These are phyloP conservation scores for Pseudotulostoma volvatum DNA, from an alignment of 495 filamentous ascomycete genomes.

Conservation along the genomic window DNA sequence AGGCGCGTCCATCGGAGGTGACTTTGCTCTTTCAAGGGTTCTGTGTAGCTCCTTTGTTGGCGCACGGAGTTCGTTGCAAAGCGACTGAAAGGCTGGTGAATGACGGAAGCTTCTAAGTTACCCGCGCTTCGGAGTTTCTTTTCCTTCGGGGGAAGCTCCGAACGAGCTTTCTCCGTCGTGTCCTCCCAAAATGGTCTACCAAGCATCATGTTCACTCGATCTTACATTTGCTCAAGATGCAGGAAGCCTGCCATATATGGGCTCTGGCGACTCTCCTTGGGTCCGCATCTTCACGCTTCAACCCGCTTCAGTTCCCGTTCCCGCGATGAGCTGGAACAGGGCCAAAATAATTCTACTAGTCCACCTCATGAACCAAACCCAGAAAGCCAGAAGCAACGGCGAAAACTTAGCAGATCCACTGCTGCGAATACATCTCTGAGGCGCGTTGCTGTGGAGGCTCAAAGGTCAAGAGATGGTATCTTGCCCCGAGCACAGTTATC, in stretches of 20 bases:
- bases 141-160: too few relatives aligned
- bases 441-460: slow-evolving; percentile 42
- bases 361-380: slow-evolving; percentile 9
- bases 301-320: slow-evolving; percentile 17
- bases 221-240: slow-evolving; percentile 18
- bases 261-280: slow-evolving; percentile 13
- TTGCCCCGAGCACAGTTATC: slow-evolving; percentile 21
- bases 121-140: too few relatives aligned
- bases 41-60: too few relatives aligned
- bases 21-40: slow-evolving; percentile 8
- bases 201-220: slow-evolving; percentile 26
- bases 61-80: too few relatives aligned
- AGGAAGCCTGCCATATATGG: slow-evolving; percentile 12
- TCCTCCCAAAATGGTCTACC: too few relatives aligned
- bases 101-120: too few relatives aligned
- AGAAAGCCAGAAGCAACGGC: slow-evolving; percentile 25
- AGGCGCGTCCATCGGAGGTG: slow-evolving; percentile 30
- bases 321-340: slow-evolving; percentile 26
- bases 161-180: too few relatives aligned
- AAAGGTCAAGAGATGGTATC: slow-evolving; percentile 37
- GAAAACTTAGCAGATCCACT: slow-evolving; percentile 27
- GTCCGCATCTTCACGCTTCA: slow-evolving; percentile 27
- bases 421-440: slow-evolving; percentile 39
- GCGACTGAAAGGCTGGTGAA: too few relatives aligned
- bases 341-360: slow-evolving; percentile 7